Percentiles rank a stretch among this genome's conserved stretches.
Conservation (phyloP, 352 stramenopile genomes). For the Pythium insidiosum region DNA sequence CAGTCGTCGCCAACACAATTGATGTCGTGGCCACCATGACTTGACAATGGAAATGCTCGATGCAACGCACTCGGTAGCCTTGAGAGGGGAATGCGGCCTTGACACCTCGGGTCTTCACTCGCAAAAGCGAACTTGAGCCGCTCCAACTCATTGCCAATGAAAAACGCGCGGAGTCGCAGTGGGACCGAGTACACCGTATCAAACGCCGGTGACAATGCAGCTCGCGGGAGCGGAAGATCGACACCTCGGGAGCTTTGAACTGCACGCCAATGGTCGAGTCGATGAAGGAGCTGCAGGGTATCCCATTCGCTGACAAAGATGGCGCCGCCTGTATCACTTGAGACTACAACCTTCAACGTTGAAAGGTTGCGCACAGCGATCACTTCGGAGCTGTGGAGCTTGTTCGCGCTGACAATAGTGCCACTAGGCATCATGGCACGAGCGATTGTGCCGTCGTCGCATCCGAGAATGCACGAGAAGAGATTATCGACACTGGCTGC, state of each 20-base stretch:
- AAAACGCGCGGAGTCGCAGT: constrained; percentile 16
- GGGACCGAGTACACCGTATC: constrained; percentile 19
- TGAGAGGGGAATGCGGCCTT: constrained; percentile 8
- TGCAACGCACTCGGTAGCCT: constrained; percentile 14
- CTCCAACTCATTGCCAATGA: constrained; percentile 26
- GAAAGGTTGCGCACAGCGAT: constrained; percentile 15
- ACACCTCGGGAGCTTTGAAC: constrained; percentile 8
- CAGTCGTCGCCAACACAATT: neutral
- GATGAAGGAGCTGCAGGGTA: constrained; percentile 23
- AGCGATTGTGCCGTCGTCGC: constrained; percentile 26
- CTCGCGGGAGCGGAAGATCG: too few species aligned
- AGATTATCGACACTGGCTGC: constrained; percentile 24
- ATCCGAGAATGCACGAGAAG: constrained; percentile 36
- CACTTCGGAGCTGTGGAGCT: constrained; percentile 17
- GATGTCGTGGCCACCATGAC: neutral
- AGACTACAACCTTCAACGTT: constrained; percentile 14
- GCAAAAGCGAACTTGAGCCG: constrained; percentile 23
- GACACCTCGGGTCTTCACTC: neutral
- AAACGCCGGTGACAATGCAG: neutral
- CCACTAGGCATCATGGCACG: constrained; percentile 27
- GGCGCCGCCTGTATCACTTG: constrained; percentile 21
- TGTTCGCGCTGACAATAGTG: constrained; percentile 19
- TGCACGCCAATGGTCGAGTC: constrained; percentile 34
- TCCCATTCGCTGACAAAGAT: constrained; percentile 24
- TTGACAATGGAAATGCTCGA: constrained; percentile 13